Evolutionary conservation across 441 rosid species (phyloP).

Genomic region (Brassica balearica): DNA sequence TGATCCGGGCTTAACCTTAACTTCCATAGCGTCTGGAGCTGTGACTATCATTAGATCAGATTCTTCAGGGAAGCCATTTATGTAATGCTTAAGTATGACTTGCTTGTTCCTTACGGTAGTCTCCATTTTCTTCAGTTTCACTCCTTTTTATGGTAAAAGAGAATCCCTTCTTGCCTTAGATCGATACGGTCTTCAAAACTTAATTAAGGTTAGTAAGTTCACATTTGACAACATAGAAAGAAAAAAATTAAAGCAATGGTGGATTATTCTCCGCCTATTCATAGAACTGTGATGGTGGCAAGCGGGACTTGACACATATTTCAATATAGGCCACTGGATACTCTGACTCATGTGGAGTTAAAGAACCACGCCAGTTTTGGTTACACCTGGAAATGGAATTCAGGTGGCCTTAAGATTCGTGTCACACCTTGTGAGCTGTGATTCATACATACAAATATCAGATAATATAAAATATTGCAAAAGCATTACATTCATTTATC

Average conservation of each 20-base stretch:
- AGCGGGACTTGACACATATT: background rate
- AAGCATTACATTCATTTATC: background rate
- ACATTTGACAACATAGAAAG: background rate
- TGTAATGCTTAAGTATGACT: constrained; percentile 45
- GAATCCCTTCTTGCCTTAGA: constrained; percentile 2
- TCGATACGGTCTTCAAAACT: background rate
- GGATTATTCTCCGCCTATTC: background rate
- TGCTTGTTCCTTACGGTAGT: constrained; percentile 49
- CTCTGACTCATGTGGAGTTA: background rate
- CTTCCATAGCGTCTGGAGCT: constrained; percentile 22
- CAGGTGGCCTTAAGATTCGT: background rate
- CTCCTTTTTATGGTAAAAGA: background rate
- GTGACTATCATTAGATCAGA: constrained; percentile 44
- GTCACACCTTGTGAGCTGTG: background rate
- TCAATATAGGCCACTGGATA: background rate
- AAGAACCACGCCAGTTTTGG: background rate
- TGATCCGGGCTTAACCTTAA: constrained; percentile 44
- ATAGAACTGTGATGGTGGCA: background rate
- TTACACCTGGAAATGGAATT: background rate
- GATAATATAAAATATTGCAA: background rate
- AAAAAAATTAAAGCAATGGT: background rate
- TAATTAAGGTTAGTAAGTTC: background rate
- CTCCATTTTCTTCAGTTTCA: constrained; percentile 1
- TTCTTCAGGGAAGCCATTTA: constrained; percentile 49
- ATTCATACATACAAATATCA: background rate